Evolutionary conservation across 2,329 filamentous ascomycete species (phyloP), one percentile per base, ranked within the genome.

Genomic region (Hypoxylon sp.): DNA sequence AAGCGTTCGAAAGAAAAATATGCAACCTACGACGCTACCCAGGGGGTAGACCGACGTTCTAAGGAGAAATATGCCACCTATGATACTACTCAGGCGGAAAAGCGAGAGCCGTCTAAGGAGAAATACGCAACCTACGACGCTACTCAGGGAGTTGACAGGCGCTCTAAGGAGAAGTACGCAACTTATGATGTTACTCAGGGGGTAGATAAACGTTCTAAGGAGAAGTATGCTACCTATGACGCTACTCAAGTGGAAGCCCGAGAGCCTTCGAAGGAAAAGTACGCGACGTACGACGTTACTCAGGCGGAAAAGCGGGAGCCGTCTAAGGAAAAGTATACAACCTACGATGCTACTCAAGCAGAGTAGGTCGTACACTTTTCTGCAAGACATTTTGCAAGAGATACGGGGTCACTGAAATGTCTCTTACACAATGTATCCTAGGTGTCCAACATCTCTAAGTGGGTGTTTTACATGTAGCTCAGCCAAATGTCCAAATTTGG

Each of bases 331-430:
- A 53, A 53, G 17, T 53, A 53, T n/a, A 32, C 11, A 10, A 53
- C 50, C 21, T 53, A 53, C 14, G 50, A 53, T 41, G 43, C 51
- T 43, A 55, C 51, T 32, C 51, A 43, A 43, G 41, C 51, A 5
- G 17, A 55, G 51, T 56, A 56, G 25, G 10, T 13, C 17, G 6
- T 10, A 5, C 11, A 4, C 25, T 46, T 34, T 5, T 19, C 17
- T 7, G 9, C 14, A 32, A n/a, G 13, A 13, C 5, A 13, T 46
- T 19, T 3, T 34, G 28, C 25, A 34, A 6, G 28, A 28, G 32
- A 19, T 34, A 17, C 17, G 19, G 3, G 4, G 5, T 45, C 38
- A 10, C 17, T 30, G 38, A 23, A 34, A 23, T 9, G 7, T 25
- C 25, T 6, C 17, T 34, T 21, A 11, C 17, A 46, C 34, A 46